Evolutionary conservation across 2,329 filamentous ascomycete genomes (phyloP).

Genomic region (Meredithiella fracta): DNA sequence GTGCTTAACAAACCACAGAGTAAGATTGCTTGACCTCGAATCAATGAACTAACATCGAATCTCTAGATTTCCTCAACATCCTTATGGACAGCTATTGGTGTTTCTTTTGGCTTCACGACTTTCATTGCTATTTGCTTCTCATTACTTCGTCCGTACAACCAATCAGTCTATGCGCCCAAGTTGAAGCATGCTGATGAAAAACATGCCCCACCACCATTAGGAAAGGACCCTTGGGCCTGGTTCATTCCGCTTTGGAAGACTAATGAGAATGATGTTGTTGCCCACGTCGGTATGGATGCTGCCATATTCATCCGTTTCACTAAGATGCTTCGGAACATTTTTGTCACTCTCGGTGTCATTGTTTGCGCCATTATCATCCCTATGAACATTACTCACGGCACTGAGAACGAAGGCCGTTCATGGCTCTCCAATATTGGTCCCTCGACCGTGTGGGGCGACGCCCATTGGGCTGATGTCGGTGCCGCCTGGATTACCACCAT

Average conservation of each 20-base stretch:
- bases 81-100: conserved; percentile 62
- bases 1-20: conserved; percentile 5
- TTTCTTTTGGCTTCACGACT: conserved; percentile 59
- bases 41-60: conserved; percentile 5
- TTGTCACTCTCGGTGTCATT: conserved; percentile 52
- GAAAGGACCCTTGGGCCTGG: conserved; percentile 82
- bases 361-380: conserved; percentile 69
- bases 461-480: conserved; percentile 43
- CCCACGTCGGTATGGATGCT: conserved; percentile 81
- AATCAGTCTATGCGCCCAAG: conserved; percentile 84
- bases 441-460: conserved; percentile 31
- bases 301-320: conserved; percentile 78
- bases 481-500: conserved; percentile 51
- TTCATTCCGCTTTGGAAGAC: conserved; percentile 60
- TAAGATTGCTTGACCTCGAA: background rate
- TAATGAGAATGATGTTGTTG: conserved; percentile 58
- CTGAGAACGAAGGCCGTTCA: conserved; percentile 15
- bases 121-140: conserved; percentile 71
- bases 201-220: conserved; percentile 73
- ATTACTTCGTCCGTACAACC: conserved; percentile 77
- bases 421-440: conserved; percentile 48
- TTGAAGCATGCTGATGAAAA: conserved; percentile 82
- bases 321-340: conserved; percentile 85
- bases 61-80: conserved; percentile 28
- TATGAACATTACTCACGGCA: conserved; percentile 42